These are phyloP conservation scores for Podospora australis DNA, from an alignment of 495 filamentous ascomycete species.

Conservation along the genomic window DNA sequence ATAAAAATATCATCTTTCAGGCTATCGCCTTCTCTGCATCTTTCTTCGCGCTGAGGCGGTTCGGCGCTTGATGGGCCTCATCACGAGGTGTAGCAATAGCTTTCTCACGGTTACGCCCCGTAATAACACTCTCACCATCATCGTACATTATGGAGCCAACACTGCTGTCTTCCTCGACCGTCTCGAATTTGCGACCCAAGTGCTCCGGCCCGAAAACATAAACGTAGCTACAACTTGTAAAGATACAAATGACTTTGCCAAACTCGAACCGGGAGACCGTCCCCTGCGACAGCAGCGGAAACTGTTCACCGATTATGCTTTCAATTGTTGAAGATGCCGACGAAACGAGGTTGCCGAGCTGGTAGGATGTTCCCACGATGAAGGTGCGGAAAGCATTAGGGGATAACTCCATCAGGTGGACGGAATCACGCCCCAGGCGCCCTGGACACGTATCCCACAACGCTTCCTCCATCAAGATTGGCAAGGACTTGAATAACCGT, in stretches of 20 bases:
- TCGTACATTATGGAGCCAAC: no score
- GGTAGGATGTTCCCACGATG: constrained; percentile 75
- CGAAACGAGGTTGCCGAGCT: constrained; percentile 78
- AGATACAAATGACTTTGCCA: constrained; percentile 86
- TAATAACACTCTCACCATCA: background rate
- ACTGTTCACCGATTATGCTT: constrained; percentile 71
- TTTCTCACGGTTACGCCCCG: no score
- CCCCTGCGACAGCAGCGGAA: constrained; percentile 58
- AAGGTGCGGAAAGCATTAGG: constrained; percentile 79
- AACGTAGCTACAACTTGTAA: constrained; percentile 85
- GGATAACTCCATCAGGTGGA: constrained; percentile 82
- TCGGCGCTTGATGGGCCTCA: no score
- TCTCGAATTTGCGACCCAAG: constrained; percentile 57
- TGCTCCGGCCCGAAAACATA: constrained; percentile 78
- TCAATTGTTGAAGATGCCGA: constrained; percentile 80
- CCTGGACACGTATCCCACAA: constrained; percentile 87
- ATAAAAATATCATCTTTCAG: no score
- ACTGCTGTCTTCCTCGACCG: no score
- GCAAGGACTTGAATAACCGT: constrained; percentile 82
- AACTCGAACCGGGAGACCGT: constrained; percentile 61
- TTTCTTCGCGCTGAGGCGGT: no score
- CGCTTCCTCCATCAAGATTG: constrained; percentile 54
- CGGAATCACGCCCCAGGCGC: constrained; percentile 78
- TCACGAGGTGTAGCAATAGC: no score
- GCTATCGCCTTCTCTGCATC: no score